Conservation (phyloP, 1,139 yeast species). For the Taphrina betulina region DNA sequence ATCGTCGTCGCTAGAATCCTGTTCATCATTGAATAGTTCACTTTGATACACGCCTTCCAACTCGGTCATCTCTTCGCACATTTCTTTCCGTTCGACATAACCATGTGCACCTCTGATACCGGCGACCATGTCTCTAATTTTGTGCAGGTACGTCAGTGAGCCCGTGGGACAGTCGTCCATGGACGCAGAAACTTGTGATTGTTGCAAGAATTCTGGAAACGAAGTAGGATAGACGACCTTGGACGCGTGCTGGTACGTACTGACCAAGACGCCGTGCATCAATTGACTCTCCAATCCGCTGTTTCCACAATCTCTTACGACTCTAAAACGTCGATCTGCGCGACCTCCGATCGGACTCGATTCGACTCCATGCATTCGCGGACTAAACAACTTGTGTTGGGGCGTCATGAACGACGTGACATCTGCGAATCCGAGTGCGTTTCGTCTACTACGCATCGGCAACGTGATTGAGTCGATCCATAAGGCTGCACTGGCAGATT, state of each 20-base stretch:
- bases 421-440: constrained; percentile 15
- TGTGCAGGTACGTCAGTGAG: not conserved
- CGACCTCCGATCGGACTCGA: not conserved
- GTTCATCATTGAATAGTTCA: constrained; percentile 9
- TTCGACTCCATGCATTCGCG: not conserved
- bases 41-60: constrained; percentile 14
- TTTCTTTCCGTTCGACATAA: constrained; percentile 20
- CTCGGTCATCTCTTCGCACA: constrained; percentile 12
- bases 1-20: constrained; percentile 19
- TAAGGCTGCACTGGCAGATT: constrained; percentile 21
- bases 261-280: constrained; percentile 6
- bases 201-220: not conserved
- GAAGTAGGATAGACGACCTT: constrained; percentile 15
- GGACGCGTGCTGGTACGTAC: constrained; percentile 2
- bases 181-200: not conserved
- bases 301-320: not conserved
- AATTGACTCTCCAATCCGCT: constrained; percentile 1
- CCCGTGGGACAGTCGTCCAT: constrained; percentile 7
- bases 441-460: constrained; percentile 19
- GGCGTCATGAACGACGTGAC: constrained; percentile 26
- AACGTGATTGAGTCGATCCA: constrained; percentile 32
- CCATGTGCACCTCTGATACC: constrained; percentile 17
- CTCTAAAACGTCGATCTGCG: constrained; percentile 2
- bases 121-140: not conserved
- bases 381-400: constrained; percentile 4